Conservation (phyloP, 192 early-diverging fungal species). For the Coemansia sp. region DNA sequence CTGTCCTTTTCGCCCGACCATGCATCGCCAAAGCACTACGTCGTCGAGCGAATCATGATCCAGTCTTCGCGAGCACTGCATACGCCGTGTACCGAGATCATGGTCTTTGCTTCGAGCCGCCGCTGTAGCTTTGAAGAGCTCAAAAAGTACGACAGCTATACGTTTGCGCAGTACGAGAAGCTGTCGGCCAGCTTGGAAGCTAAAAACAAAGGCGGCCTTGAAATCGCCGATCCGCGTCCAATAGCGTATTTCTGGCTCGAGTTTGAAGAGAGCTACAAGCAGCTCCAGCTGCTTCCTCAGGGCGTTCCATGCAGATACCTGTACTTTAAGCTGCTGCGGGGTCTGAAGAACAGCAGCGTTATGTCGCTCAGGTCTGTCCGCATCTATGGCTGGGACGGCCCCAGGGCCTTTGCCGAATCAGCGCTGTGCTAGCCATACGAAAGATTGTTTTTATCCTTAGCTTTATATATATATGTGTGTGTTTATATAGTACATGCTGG, state of each 20-base stretch:
- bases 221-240: constrained; percentile 28
- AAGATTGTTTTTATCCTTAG: neutral
- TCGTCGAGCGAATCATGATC: constrained; percentile 36
- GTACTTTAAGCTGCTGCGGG: constrained; percentile 46
- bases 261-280: constrained; percentile 40
- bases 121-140: constrained; percentile 33
- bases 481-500: no score
- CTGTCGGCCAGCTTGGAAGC: constrained; percentile 11
- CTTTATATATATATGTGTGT: neutral
- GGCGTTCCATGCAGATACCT: constrained; percentile 42
- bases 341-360: neutral
- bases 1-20: constrained; percentile 11
- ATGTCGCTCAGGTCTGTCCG: constrained; percentile 37
- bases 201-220: neutral
- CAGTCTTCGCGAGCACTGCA: constrained; percentile 18
- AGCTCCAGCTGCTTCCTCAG: constrained; percentile 38
- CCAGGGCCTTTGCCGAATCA: constrained; percentile 35
- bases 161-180: constrained; percentile 48
- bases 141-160: constrained; percentile 39
- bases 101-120: constrained; percentile 49
- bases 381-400: constrained; percentile 39
- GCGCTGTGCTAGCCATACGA: constrained; percentile 33
- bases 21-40: constrained; percentile 13
- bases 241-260: constrained; percentile 53
- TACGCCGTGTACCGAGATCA: constrained; percentile 46